Evolutionary conservation across 2,329 filamentous ascomycete species (phyloP).

Genomic region (Sarocladium kiliense): DNA sequence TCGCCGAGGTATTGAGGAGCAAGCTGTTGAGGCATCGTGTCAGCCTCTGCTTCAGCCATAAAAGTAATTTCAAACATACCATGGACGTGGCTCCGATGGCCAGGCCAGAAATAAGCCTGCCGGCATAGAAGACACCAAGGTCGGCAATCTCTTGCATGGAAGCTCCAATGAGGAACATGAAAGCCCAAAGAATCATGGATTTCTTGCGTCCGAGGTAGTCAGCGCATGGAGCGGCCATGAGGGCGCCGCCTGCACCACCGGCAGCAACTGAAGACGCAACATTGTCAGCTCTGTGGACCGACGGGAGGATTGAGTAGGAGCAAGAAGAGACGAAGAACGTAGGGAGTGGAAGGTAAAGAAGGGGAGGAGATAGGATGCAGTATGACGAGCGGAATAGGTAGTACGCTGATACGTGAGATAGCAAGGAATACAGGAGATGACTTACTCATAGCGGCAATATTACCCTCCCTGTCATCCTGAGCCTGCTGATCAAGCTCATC

Average conservation of each 20-base stretch:
- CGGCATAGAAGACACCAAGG: neutral
- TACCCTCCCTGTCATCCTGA: neutral
- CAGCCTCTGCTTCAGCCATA: too few species aligned
- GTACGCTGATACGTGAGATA: too few species aligned
- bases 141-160: neutral
- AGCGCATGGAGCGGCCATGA: neutral
- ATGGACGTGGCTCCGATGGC: neutral
- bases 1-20: slow-evolving; percentile 2
- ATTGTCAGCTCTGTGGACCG: too few species aligned
- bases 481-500: neutral
- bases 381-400: too few species aligned
- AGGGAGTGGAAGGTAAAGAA: too few species aligned
- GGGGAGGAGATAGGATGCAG: too few species aligned
- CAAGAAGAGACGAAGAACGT: too few species aligned
- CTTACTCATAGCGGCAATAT: neutral
- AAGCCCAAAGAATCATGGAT: slow-evolving; percentile 1
- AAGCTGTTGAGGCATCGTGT: neutral
- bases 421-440: too few species aligned
- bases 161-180: neutral
- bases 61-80: too few species aligned
- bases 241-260: neutral
- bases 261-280: neutral
- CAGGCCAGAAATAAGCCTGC: neutral
- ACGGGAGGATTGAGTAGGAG: too few species aligned
- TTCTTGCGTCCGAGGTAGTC: slow-evolving; percentile 1